Conservation (phyloP, 2,329 filamentous ascomycete species). For the Pseudopyricularia javanii region DNA sequence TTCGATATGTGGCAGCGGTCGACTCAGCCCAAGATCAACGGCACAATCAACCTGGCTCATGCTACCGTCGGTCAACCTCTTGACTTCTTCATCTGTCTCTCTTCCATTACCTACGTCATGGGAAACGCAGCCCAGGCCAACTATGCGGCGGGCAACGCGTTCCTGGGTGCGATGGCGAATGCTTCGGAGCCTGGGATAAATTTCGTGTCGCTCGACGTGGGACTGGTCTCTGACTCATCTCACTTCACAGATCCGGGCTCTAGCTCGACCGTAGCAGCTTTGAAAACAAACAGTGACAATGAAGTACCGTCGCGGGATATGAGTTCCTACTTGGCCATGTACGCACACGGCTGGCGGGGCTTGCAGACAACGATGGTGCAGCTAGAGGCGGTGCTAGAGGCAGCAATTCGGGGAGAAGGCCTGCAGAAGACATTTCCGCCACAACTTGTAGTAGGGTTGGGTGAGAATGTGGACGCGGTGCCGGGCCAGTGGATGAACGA, state of each 20-base stretch:
- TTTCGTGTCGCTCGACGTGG: not conserved
- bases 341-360: not conserved
- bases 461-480: not conserved
- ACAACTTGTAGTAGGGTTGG: not conserved
- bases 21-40: slow-evolving; percentile 35
- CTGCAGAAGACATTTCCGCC: not conserved
- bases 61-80: slow-evolving; percentile 15
- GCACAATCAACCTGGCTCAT: slow-evolving; percentile 34
- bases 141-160: slow-evolving; percentile 42
- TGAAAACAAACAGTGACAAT: not conserved
- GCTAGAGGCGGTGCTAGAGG: not conserved
- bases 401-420: not conserved
- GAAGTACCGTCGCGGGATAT: not conserved
- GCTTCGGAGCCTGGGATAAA: not conserved
- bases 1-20: slow-evolving; percentile 28
- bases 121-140: slow-evolving; percentile 46
- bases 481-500: not conserved
- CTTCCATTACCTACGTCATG: slow-evolving; percentile 40
- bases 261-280: not conserved
- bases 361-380: not conserved
- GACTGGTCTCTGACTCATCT: not conserved
- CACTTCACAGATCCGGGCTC: not conserved
- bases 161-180: slow-evolving; percentile 35
- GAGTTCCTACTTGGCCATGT: not conserved
- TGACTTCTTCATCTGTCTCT: slow-evolving; percentile 38